Evolutionary conservation across 257 asterid species (phyloP), one percentile per base, ranked within the genome.

Genomic region (Lycium barbarum): DNA sequence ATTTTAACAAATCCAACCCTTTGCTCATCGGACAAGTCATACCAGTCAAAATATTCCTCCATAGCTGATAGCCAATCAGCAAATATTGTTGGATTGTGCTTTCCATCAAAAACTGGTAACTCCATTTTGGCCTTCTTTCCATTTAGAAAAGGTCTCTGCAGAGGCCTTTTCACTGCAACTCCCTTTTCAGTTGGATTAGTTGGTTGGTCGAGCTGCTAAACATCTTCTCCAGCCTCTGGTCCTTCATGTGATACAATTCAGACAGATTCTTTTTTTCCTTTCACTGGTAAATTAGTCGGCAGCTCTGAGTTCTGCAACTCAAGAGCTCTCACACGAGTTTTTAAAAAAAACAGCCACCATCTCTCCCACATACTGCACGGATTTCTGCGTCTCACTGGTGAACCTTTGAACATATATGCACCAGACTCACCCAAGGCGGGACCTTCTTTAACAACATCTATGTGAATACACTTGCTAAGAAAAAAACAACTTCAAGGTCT

Each of bases 21-120:
- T 54, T 2, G 33, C 43, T 78, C 82, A 33, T 78, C 66, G 6
- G 82, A 78, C 82, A 78, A 26, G 82, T 78, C 66, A 53, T 78
- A 78, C 49, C 35, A 15, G 49, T 78, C 82, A 33, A 78, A 78
- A 78, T 78, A 78, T 33, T 78, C 82, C 49, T 78, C 82, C 33
- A 78, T 33, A 53, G 49, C 82, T 78, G 66, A 78, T 78, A 53
- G 66, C 82, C 82, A 78, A 53, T 78, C 33, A 8, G 82, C 65
- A 78, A 78, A 78, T 53, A 78, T 78, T 26, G 49, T 78, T 78
- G 82, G 82, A 53, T 53, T 78, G 65, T 53, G 82, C 82, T 53
- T 78, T 78, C 82, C 65, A 78, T 78, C 36, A 78, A 53, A 78
- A 54, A 26, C 51, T 33, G 82, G 82, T 15, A 53, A 78, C 65